Evolutionary conservation across 805 yeast species (phyloP).

Genomic region (Lipomyces starkeyi): DNA sequence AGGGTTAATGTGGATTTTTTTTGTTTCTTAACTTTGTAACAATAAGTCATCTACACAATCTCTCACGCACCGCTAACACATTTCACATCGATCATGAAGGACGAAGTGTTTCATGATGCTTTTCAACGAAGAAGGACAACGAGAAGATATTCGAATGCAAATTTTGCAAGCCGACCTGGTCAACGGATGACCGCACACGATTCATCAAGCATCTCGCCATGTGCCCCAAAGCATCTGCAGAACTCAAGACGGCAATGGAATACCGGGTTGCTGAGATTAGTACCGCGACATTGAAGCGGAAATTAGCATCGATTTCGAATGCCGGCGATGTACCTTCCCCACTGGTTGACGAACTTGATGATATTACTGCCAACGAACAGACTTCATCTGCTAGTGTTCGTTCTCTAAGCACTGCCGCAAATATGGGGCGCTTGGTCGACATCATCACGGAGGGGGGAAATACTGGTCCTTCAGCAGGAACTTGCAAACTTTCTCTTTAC

Average conservation of each 20-base stretch:
- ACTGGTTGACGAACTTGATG: not conserved
- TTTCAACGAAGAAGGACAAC: not conserved
- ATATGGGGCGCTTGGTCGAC: slow-evolving; percentile 6
- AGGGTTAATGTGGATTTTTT: no score
- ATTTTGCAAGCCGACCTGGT: not conserved
- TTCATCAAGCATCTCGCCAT: not conserved
- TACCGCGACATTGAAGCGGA: no score
- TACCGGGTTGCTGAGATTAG: not conserved
- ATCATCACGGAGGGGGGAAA: not conserved
- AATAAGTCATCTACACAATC: no score
- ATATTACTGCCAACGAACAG: not conserved
- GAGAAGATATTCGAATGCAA: slow-evolving; percentile 1
- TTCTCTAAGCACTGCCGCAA: not conserved
- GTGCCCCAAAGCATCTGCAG: slow-evolving; percentile 3
- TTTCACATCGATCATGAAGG: not conserved
- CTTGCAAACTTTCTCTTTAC: no score
- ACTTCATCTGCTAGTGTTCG: not conserved
- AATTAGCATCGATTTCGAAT: no score
- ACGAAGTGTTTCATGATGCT: not conserved
- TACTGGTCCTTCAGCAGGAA: no score
- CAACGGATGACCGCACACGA: slow-evolving; percentile 1
- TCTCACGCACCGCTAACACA: no score
- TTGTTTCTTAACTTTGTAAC: no score
- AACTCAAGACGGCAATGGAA: slow-evolving; percentile 1
- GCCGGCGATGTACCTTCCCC: not conserved